A percentile compares a stretch with the other conserved stretches of the same genome.
Conservation (phyloP, 2,329 filamentous ascomycete species). For the Fusarium buxicola region DNA sequence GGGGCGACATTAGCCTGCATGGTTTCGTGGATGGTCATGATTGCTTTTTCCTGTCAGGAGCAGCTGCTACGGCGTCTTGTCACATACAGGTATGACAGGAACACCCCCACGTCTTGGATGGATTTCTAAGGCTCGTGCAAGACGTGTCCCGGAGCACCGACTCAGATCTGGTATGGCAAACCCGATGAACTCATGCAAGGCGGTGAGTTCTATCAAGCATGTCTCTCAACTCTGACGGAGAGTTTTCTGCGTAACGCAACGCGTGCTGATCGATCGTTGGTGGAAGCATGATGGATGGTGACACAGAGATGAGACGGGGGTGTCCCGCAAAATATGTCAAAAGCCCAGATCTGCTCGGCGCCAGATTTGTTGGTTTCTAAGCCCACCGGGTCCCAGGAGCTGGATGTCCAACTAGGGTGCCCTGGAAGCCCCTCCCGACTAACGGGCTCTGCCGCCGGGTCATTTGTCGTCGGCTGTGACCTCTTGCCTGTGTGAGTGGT, state of each 20-base stretch:
- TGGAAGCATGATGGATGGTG: conserved; percentile 43
- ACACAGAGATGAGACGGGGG: conserved; percentile 48
- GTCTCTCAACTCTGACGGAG: conserved; percentile 17
- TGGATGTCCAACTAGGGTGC: conserved; percentile 37
- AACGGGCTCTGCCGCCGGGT: conserved; percentile 42
- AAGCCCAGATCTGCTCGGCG: conserved; percentile 46
- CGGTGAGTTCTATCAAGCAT: conserved; percentile 31
- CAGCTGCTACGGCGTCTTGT: conserved; percentile 33
- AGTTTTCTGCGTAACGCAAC: conserved; percentile 28
- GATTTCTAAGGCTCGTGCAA: conserved; percentile 18
- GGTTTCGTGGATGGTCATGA: conserved; percentile 31
- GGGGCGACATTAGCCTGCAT: conserved; percentile 37
- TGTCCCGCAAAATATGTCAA: conserved; percentile 50
- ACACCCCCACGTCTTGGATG: conserved; percentile 31
- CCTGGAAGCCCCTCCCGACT: conserved; percentile 42
- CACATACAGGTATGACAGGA: conserved; percentile 29
- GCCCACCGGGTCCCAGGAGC: conserved; percentile 35
- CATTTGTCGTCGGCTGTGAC: conserved; percentile 33
- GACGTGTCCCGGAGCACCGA: conserved; percentile 17
- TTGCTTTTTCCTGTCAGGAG: conserved; percentile 42
- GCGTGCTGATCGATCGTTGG: conserved; percentile 38
- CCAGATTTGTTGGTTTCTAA: conserved; percentile 41
- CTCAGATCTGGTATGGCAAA: conserved; percentile 33
- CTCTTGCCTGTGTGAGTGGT: conserved; percentile 23
- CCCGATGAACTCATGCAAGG: conserved; percentile 34